Base-by-base conservation (phyloP, 2,329 filamentous ascomycete species). In the Bipolaris bicolor region DNA sequence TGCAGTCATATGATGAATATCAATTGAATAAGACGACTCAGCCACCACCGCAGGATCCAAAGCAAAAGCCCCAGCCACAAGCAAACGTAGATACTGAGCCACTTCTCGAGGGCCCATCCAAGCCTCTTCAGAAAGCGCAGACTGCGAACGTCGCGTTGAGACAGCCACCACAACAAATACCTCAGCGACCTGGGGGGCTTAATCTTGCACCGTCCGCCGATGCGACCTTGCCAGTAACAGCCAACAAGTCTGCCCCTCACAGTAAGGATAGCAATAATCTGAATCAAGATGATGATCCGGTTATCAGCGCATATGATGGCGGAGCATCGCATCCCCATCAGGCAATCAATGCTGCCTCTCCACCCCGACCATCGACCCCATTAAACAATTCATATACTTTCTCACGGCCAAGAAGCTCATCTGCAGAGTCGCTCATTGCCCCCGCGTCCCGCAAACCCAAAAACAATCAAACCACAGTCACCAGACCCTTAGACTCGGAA, bases 1-100 rank as follows among this genome's bases (percentile, higher is more conserved):
- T 78, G 65, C 78, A 83, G 54, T 69, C 81, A 10, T 83, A 82
- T 48, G 75, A 79, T 20, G 73, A 78, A 29, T 85, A 74, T 49
- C 55, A 69, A 22, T 54, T 76, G 22, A 70, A 65, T 20, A 56
- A 60, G 5, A 29, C 52, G 29, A 57, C 63, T 16, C 64, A 60
- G 36, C 58, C 63, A 20, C 63, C 58, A 29, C 53, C 55, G 37
- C 64, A 68, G 43, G 56, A 44, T 20, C 31, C 39, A 31, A 66
- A 59, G 36, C 47, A 57, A 13, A 64, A 53, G 16, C 52, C 61
- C 7, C 56, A 63, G 22, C 51, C 59, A 7, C 61, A 63, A 24
- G 54, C 56, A 29, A 64, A 63, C 36, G 61, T 63, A 3, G 63
- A 64, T 18, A 67, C 66, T 46, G 63, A 64, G 2, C 58, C 57